A percentile compares a stretch with the other conserved stretches of the same genome.
Conservation (phyloP, 129 eudicot species). For the Silybum marianum region DNA sequence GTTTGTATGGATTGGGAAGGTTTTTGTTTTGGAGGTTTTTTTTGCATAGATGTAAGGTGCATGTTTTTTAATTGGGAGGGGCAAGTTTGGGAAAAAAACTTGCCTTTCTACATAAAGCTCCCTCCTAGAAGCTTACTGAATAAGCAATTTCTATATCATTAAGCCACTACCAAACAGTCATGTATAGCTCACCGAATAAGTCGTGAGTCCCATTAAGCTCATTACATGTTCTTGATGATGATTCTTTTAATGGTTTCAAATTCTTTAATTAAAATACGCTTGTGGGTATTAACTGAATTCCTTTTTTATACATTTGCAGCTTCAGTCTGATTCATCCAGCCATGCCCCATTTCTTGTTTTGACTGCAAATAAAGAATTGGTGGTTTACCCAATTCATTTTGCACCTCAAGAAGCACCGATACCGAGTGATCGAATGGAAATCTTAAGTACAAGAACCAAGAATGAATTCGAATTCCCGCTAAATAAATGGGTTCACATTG, state of each 20-base stretch:
- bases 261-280: not conserved
- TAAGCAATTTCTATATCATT: too few relatives aligned
- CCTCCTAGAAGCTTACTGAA: too few relatives aligned
- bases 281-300: not conserved
- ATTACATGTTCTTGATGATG: not conserved
- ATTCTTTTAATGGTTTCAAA: not conserved
- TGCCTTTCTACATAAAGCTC: too few relatives aligned
- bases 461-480: constrained; percentile 50
- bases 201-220: too few relatives aligned
- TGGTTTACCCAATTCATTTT: constrained; percentile 52
- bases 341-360: constrained; percentile 56
- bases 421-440: constrained; percentile 30
- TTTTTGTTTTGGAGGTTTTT: too few relatives aligned
- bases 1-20: too few relatives aligned
- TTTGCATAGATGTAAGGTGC: too few relatives aligned
- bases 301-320: constrained; percentile 40
- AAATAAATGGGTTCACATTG: constrained; percentile 82
- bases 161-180: too few relatives aligned
- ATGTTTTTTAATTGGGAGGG: too few relatives aligned
- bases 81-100: too few relatives aligned
- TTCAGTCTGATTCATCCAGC: constrained; percentile 41
- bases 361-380: constrained; percentile 48
- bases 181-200: too few relatives aligned
- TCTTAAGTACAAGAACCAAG: constrained; percentile 40
- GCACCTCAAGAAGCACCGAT: constrained; percentile 47